These are phyloP conservation scores for Amanita jacksonii DNA, from an alignment of 768 basidiomycete genomes.

Conservation along the genomic window DNA sequence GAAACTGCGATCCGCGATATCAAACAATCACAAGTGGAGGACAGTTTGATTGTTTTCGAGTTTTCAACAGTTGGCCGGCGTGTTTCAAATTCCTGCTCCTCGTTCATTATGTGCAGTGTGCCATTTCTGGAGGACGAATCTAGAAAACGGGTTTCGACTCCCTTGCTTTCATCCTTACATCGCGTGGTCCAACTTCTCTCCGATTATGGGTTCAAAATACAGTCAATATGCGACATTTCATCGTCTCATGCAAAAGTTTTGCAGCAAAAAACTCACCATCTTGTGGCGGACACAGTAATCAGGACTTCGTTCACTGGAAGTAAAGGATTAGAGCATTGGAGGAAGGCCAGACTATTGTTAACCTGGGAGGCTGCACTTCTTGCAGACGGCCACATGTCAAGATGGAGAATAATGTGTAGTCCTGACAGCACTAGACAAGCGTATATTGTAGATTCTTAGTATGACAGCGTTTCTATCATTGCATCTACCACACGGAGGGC, in stretches of 20 bases:
- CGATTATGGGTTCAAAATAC: neutral
- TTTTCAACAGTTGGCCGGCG: constrained; percentile 5
- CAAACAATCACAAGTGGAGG: neutral
- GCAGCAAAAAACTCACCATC: constrained; percentile 1
- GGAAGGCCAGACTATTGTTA: constrained; percentile 35
- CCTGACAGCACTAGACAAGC: constrained; percentile 12
- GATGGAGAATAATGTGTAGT: constrained; percentile 34
- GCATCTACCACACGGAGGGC: constrained; percentile 76
- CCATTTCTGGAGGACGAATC: constrained; percentile 3
- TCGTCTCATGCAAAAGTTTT: neutral
- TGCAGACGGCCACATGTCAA: constrained; percentile 29
- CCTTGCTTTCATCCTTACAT: neutral
- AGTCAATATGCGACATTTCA: constrained; percentile 4
- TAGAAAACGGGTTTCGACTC: neutral
- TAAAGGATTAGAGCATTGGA: constrained; percentile 21
- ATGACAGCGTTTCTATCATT: constrained; percentile 73
- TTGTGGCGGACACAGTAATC: neutral
- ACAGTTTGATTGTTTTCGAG: neutral
- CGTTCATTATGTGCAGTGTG: neutral
- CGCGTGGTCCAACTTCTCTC: neutral
- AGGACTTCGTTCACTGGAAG: neutral
- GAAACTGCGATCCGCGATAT: neutral
- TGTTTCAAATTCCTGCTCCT: neutral
- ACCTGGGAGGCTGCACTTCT: constrained; percentile 47
- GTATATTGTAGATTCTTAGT: constrained; percentile 25